Conservation (phyloP, 352 stramenopile species). For the Saprolegnia diclina region DNA sequence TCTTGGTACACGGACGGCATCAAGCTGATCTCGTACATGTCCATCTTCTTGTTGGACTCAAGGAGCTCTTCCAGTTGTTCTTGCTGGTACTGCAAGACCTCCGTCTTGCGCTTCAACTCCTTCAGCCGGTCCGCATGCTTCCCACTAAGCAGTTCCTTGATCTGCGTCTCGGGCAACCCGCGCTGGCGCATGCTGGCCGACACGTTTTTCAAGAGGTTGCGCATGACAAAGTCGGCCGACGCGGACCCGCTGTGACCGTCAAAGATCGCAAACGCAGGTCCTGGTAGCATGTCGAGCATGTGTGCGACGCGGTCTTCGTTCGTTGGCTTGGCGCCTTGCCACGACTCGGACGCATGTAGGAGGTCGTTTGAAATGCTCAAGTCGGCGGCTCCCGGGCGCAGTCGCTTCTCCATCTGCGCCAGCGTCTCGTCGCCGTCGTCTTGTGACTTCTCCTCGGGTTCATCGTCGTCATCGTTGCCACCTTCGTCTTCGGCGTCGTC, state of each 20-base stretch:
- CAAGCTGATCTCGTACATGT: slow-evolving; percentile 1
- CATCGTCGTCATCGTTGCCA: background rate
- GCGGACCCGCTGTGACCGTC: background rate
- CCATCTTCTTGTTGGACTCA: background rate
- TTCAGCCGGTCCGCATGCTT: background rate
- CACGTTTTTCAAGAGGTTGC: background rate
- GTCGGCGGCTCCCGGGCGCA: background rate
- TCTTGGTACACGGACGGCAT: background rate
- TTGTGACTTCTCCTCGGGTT: background rate
- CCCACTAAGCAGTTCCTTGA: background rate
- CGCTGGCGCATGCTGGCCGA: background rate
- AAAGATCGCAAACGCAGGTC: background rate
- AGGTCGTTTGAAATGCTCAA: background rate
- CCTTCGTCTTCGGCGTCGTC: background rate
- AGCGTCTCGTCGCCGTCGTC: slow-evolving; percentile 3
- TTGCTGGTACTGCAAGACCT: background rate
- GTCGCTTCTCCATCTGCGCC: background rate
- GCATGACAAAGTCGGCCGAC: background rate
- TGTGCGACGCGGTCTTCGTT: background rate
- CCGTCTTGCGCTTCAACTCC: background rate
- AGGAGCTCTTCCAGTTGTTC: background rate
- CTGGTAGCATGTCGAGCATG: background rate
- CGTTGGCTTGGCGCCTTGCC: background rate
- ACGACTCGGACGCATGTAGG: background rate
- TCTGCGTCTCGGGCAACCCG: background rate